A percentile compares a stretch with the other conserved stretches of the same genome.
Evolutionary conservation across 352 stramenopile genomes (phyloP).

Genomic region (Globisporangium heterothallicum): DNA sequence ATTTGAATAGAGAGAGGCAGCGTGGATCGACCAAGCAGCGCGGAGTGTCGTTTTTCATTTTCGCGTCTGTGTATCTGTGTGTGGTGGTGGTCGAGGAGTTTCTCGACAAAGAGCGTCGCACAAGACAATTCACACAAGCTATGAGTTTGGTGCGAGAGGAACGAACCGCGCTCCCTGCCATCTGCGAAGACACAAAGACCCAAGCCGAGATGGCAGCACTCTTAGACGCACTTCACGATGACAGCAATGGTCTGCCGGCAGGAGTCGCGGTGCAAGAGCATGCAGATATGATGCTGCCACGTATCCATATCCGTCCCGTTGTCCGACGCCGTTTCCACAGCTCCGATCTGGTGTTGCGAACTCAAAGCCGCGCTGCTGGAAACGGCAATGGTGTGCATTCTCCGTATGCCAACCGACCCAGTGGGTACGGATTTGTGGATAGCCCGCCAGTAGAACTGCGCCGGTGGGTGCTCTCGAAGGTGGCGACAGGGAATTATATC

Average conservation of each 20-base stretch:
- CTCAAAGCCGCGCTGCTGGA: not conserved
- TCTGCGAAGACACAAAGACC: conserved; percentile 43
- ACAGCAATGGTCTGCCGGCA: conserved; percentile 3
- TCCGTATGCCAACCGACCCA: conserved; percentile 2
- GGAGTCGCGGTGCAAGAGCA: conserved; percentile 1
- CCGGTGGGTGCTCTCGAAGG: conserved; percentile 16
- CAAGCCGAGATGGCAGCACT: conserved; percentile 7
- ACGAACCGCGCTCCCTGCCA: conserved; percentile 29
- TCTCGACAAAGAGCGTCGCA: too few relatives aligned
- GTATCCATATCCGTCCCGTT: conserved; percentile 12
- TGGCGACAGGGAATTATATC: conserved; percentile 1
- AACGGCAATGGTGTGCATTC: conserved; percentile 1
- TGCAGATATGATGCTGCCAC: conserved; percentile 10
- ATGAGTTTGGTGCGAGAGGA: conserved; percentile 21
- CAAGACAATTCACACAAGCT: too few relatives aligned
- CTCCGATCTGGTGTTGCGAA: conserved; percentile 39
- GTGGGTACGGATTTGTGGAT: conserved; percentile 14
- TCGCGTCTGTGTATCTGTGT: too few relatives aligned
- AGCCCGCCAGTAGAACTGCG: conserved; percentile 20
- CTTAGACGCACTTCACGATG: conserved; percentile 6
- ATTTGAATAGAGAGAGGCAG: not conserved
- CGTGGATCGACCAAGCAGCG: too few relatives aligned
- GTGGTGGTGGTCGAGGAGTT: too few relatives aligned
- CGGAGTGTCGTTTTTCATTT: not conserved
- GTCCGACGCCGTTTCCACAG: conserved; percentile 52